Percentiles rank a stretch among this genome's conserved stretches.
Evolutionary conservation across 495 filamentous ascomycete genomes (phyloP).

Genomic region (Beverwykella pulmonaria): DNA sequence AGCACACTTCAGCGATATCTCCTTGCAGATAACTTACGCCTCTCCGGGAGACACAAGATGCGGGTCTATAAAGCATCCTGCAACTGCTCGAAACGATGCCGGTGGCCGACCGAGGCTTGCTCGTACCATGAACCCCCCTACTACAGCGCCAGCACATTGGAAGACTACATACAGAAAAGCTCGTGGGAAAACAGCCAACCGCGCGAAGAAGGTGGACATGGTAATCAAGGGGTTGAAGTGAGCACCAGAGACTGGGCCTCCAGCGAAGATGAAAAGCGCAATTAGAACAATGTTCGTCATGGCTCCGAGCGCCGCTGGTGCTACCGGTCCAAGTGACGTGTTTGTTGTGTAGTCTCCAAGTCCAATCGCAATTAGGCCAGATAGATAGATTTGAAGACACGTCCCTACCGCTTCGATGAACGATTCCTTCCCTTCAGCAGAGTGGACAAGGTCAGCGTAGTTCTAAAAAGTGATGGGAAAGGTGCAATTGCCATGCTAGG

Average conservation of each 20-base stretch:
- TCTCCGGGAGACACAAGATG: slow-evolving; percentile 20
- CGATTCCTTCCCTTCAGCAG: slow-evolving; percentile 46
- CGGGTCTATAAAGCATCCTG: slow-evolving; percentile 35
- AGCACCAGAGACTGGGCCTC: slow-evolving; percentile 29
- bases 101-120: slow-evolving; percentile 15
- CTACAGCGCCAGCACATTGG: slow-evolving; percentile 28
- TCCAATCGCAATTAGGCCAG: slow-evolving; percentile 27
- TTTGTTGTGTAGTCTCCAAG: slow-evolving; percentile 1
- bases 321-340: slow-evolving; percentile 27
- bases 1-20: not conserved
- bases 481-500: too few relatives aligned
- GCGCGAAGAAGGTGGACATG: slow-evolving; percentile 31
- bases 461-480: too few relatives aligned
- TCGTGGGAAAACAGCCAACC: slow-evolving; percentile 27
- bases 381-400: slow-evolving; percentile 31
- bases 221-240: slow-evolving; percentile 40
- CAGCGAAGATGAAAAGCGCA: slow-evolving; percentile 31
- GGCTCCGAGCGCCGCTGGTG: slow-evolving; percentile 22
- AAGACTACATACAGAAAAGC: slow-evolving; percentile 32
- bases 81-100: slow-evolving; percentile 5
- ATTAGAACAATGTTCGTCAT: slow-evolving; percentile 25
- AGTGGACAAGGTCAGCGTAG: too few relatives aligned
- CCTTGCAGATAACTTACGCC: slow-evolving; percentile 16
- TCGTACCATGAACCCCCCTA: slow-evolving; percentile 26
- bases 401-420: slow-evolving; percentile 38